Conservation (phyloP, 140 eudicot genomes). For the Flaveria floridana region DNA sequence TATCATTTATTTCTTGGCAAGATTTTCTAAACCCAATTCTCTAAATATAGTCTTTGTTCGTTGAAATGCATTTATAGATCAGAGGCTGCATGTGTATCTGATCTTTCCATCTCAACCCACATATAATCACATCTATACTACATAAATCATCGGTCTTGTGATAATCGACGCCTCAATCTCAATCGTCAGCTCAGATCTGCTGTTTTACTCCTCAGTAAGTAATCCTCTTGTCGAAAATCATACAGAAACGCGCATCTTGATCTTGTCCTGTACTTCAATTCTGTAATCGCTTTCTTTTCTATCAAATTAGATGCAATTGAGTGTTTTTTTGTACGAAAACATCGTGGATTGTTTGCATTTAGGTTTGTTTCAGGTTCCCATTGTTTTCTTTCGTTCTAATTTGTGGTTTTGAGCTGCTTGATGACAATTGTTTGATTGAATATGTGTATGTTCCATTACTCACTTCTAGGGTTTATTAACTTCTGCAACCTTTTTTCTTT, state of each 20-base stretch:
- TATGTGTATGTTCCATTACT: not conserved
- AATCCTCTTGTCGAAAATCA: not conserved
- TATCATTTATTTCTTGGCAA: too few relatives aligned
- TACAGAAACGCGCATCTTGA: not conserved
- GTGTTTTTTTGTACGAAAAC: not conserved
- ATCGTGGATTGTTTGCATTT: not conserved
- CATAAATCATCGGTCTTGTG: constrained; percentile 16
- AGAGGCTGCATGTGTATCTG: not conserved
- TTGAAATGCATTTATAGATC: constrained; percentile 35
- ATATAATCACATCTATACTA: constrained; percentile 17
- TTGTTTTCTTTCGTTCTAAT: not conserved
- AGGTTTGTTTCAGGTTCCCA: not conserved
- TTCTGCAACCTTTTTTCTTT: too few relatives aligned
- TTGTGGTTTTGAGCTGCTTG: constrained; percentile 33
- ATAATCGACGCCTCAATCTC: constrained; percentile 30
- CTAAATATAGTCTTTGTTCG: constrained; percentile 15
- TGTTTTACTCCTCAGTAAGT: constrained; percentile 31
- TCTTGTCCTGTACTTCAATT: constrained; percentile 14
- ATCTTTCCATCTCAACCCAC: not conserved
- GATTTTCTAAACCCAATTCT: constrained; percentile 22
- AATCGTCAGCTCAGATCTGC: constrained; percentile 36
- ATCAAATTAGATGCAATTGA: not conserved
- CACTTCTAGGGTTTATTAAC: constrained; percentile 19
- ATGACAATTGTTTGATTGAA: not conserved
- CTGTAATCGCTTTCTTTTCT: constrained; percentile 1